Base-by-base conservation (phyloP, 768 basidiomycete genomes). In the Suillus lakei region DNA sequence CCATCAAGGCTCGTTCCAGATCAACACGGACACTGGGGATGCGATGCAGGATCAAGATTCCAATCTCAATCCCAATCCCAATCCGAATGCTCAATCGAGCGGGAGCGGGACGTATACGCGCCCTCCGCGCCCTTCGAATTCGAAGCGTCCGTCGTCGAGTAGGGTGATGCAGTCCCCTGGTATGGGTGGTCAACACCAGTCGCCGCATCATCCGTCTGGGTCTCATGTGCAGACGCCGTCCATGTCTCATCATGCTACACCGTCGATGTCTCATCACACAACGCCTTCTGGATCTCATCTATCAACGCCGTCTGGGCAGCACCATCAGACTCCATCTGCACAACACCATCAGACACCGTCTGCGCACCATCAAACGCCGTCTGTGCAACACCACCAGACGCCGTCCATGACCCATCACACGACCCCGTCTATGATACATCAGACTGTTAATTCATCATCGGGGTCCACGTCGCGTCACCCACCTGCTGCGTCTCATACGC, bases 1-100 rank as follows among this genome's bases (percentile, higher is more conserved):
- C 30, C 87, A 89, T 68, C 86, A 88, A 68, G 78, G 86, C 0
- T 85, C 88, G n/a, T 89, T 89, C 71, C 88, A 89, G 71, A 78
- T 88, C 55, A 66, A 58, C 38, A 58, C 41, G 5, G 54, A 58
- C 4, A 21, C 55, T 12, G 54, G 53, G 9, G 26, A 54, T 12
- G 51, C 44, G 28, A 56, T 51, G 36, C 61, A 51, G 18, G 61
- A 62, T 15, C 50, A 56, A 60, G 61, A 62, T 56, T 38, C 36
- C 0, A 36, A 60, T 32, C 32, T 38, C 0, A 13, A 13, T 38
- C 38, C 9, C 10, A 12, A 12, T 38, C 30, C 18, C 1, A 16
- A 16, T 53, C 10, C 30, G 10, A 32, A 32, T 53, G 18, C 51
- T 1, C 53, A 54, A n/a, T n/a, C 53, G 2, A 54, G 30, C 18